Evolutionary conservation across 805 yeast species (phyloP).

Genomic region (Spathaspora arborariae): DNA sequence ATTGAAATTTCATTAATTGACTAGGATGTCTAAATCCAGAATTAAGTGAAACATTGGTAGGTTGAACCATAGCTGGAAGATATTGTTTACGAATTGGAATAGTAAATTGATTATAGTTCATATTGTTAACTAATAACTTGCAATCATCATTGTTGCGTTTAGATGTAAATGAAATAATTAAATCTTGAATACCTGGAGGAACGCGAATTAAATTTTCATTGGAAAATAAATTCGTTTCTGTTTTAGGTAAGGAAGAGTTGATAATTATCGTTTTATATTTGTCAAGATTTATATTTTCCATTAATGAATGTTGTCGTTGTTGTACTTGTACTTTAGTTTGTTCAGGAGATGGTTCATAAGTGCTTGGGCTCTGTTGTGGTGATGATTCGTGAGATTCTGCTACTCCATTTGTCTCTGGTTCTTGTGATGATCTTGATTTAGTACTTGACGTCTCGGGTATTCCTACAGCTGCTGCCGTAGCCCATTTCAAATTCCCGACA

Average conservation of each 20-base stretch:
- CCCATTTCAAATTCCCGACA: slow-evolving; percentile 52
- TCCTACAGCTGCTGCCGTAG: slow-evolving; percentile 48
- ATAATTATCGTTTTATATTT: slow-evolving; percentile 24
- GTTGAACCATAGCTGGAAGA: slow-evolving; percentile 24
- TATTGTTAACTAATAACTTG: slow-evolving; percentile 20
- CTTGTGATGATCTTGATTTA: slow-evolving; percentile 2
- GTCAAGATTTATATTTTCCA: slow-evolving; percentile 3
- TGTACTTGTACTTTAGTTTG: neutral
- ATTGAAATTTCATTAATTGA: slow-evolving; percentile 31
- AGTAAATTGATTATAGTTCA: slow-evolving; percentile 20
- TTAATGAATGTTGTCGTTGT: neutral
- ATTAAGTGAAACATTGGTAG: slow-evolving; percentile 9
- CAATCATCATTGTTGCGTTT: slow-evolving; percentile 24
- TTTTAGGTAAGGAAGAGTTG: slow-evolving; percentile 25
- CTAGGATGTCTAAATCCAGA: slow-evolving; percentile 28
- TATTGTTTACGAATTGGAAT: slow-evolving; percentile 32
- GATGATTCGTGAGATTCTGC: neutral
- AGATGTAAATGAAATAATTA: slow-evolving; percentile 36
- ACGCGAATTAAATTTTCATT: slow-evolving; percentile 29
- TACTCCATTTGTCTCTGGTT: slow-evolving; percentile 3
- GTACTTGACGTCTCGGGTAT: slow-evolving; percentile 4
- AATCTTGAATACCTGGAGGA: slow-evolving; percentile 43
- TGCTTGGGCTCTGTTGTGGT: neutral
- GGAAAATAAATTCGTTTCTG: slow-evolving; percentile 32
- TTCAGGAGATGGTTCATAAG: neutral